phyloP scores from a whole-genome alignment of 305 asterid species.

The Coffea humblotiana region DNA sequence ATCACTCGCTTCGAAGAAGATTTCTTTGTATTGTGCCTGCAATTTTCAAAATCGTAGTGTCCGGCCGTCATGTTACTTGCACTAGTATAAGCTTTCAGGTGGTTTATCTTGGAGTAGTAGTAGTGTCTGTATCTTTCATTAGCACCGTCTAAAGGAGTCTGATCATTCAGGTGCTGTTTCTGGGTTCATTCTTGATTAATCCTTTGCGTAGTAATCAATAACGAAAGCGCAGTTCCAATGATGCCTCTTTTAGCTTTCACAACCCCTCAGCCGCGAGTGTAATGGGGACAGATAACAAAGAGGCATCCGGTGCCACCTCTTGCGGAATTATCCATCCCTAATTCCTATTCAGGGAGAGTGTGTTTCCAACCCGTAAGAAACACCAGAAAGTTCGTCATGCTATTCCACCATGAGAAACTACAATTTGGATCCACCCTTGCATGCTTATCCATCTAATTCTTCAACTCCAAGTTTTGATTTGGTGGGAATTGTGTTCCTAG shows the following conservation, averaged over 20 bases:
- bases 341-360: slow-evolving; percentile 7
- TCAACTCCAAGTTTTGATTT: not conserved
- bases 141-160: not conserved
- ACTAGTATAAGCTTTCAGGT: too few species aligned
- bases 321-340: not conserved
- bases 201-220: not conserved
- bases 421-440: not conserved
- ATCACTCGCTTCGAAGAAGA: too few species aligned
- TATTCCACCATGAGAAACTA: slow-evolving; percentile 13
- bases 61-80: too few species aligned
- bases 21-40: too few species aligned
- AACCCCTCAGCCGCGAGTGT: not conserved
- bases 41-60: too few species aligned
- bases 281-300: not conserved
- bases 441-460: not conserved
- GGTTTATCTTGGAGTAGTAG: too few species aligned
- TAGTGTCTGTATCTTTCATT: too few species aligned
- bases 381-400: slow-evolving; percentile 1
- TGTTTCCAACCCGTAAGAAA: slow-evolving; percentile 17
- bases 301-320: not conserved
- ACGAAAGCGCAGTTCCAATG: not conserved
- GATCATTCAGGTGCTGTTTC: not conserved
- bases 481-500: not conserved
- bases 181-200: not conserved
- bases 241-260: slow-evolving; percentile 8